Base-by-base conservation (phyloP, 306 rosid genomes). In the Acmispon strigosus region DNA sequence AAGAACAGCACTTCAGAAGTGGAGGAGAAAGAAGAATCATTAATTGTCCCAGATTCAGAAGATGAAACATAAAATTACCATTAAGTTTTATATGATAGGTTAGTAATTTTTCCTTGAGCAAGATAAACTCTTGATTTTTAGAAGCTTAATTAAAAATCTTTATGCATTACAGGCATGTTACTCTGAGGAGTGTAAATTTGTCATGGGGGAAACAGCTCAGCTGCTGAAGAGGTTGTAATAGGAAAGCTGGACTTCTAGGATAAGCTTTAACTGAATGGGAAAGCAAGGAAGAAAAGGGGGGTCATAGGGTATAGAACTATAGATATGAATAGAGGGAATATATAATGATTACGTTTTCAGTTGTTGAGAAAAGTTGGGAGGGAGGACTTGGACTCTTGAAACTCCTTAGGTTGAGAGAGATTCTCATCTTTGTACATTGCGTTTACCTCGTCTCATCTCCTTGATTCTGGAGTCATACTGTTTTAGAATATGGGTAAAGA, bases 1-100 rank as follows among this genome's bases (percentile, higher is more conserved):
- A 83, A 60, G 66, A 80, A 71, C 49, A 79, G 5, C 45, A 68
- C 84, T 41, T 81, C 81, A n/a, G 74, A 70, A 67, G 81, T 47
- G 70, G 70, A 80, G 72, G 82, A 78, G 67, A 84, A 27, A 61
- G 85, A 63, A 81, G 84, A 84, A 75, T 75, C 81, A 29, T 27
- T 41, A 67, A 66, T 24, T 72, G 66, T 8, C 55, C 61, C 29
- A 27, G 58, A 82, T 36, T 66, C 79, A 45, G 57, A 78, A 43
- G 61, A 64, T 53, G 81, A 78, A 53, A 66, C 45, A 65, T 69
- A 60, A 79, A 70, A 70, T 43, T 24, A 24, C 17, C 14, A 1
- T 9, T 37, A 61, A 27, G 55, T 20, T 69, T 69, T 27, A 11
- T 1, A 55, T 6, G 48, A 42, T 62, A 53, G 62, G 11, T 62